Evolutionary conservation across 192 early-diverging fungal genomes (phyloP), one percentile per base, ranked within the genome.

Genomic region (Coemansia sp.): DNA sequence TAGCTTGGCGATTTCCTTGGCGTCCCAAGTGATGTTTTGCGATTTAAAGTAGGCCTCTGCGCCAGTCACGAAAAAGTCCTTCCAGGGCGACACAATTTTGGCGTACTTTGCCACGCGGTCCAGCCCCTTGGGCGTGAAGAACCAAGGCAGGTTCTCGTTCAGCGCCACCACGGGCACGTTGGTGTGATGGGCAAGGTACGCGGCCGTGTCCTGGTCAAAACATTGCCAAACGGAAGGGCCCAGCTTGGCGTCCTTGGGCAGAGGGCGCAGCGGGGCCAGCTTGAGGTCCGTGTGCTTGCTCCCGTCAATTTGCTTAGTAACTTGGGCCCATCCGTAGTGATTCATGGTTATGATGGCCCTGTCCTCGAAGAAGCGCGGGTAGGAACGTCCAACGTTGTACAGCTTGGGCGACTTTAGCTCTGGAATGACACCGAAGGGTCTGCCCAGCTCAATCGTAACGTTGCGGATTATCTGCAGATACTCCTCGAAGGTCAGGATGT

Each of bases 351-450:
- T 42, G 9, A 78, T 67, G 5, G 70, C 76, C 1, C 65, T 60
- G 43, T 78, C 76, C 61, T 78, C 76, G 55, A 71, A 78, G 45
- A 57, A 78, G 8, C 70, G 38, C 1, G 43, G 31, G 26, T 77
- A 77, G 2, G 56, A 9, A 5, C 68, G 40, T 9, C 56, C 60
- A 1, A 3, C 13, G 45, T 78, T 78, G 45, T 72, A 72, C 18
- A 72, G 52, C 34, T 53, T 59, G 15, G 76, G 70, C 31, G 76
- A 78, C 39, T 78, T 78, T 22, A 78, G 53, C 58, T 78, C 76
- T 0, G 70, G 64, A 22, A 78, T 68, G 3, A 78, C 70, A 5
- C 70, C 76, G 15, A 72, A 78, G 9, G 65, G 53, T 1, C 60
- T 39, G 21, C 58, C 70, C 21, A 78, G 33, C 8, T 53, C 47